Percentiles rank a stretch among this genome's conserved stretches.
Evolutionary conservation across 2,329 filamentous ascomycete genomes (phyloP).

Genomic region (Arthroderma uncinatum): DNA sequence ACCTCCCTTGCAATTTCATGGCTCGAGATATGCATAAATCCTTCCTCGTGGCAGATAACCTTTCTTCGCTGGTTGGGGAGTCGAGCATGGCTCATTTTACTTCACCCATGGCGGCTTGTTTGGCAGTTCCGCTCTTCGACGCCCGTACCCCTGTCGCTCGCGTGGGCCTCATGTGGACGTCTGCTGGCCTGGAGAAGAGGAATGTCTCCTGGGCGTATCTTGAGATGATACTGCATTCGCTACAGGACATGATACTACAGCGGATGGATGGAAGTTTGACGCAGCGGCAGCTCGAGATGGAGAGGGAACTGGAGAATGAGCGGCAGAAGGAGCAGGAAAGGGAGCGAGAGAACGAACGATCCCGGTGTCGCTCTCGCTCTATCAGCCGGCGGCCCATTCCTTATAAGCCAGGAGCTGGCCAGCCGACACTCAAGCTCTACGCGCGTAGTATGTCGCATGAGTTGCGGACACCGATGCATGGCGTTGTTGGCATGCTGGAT

Average conservation of each 20-base stretch:
- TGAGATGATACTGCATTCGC: conserved; percentile 55
- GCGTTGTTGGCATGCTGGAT: conserved; percentile 64
- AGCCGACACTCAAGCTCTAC: conserved; percentile 55
- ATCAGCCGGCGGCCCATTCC: conserved; percentile 9
- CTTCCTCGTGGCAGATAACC: conserved; percentile 53
- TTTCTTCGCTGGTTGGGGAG: conserved; percentile 48
- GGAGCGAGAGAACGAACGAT: conserved; percentile 14
- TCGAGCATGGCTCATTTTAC: conserved; percentile 45
- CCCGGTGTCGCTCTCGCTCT: not conserved
- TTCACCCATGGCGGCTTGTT: conserved; percentile 53
- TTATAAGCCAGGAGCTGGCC: conserved; percentile 17
- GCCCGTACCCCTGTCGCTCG: conserved; percentile 57
- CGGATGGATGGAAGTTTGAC: conserved; percentile 23
- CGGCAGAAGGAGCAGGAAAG: conserved; percentile 21
- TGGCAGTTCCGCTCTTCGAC: conserved; percentile 55
- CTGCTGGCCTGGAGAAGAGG: conserved; percentile 46
- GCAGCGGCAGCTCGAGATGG: conserved; percentile 16
- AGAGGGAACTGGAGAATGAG: conserved; percentile 23
- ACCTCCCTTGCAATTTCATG: conserved; percentile 57
- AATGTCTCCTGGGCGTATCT: conserved; percentile 54
- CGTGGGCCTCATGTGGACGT: conserved; percentile 62
- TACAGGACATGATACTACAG: conserved; percentile 55
- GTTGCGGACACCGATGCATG: conserved; percentile 62
- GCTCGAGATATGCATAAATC: conserved; percentile 52
- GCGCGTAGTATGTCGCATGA: conserved; percentile 63